Conservation (phyloP, 768 basidiomycete genomes). For the Termitomyces sp. region DNA sequence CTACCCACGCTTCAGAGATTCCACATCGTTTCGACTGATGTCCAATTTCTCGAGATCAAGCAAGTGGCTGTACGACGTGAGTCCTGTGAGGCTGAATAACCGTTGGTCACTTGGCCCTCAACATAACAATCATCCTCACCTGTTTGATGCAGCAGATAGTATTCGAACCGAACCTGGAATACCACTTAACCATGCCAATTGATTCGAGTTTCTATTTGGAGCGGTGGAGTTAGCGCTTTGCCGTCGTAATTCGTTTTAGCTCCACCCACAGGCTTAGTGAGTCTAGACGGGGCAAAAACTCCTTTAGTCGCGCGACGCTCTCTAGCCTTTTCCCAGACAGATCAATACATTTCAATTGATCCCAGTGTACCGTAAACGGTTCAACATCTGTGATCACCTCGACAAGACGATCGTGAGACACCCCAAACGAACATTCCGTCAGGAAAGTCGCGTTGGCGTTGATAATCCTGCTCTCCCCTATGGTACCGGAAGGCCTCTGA, state of each 20-base stretch:
- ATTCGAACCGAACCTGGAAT: constrained; percentile 67
- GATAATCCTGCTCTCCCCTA: constrained; percentile 22
- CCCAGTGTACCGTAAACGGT: constrained; percentile 95
- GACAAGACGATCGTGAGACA: constrained; percentile 88
- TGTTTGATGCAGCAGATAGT: constrained; percentile 71
- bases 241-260: no score
- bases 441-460: constrained; percentile 57
- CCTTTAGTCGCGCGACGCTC: constrained; percentile 78
- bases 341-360: constrained; percentile 68
- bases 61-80: constrained; percentile 88
- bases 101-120: neutral
- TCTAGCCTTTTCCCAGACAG: constrained; percentile 68
- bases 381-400: constrained; percentile 92
- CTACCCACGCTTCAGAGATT: constrained; percentile 78
- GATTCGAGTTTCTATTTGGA: constrained; percentile 45
- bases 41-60: constrained; percentile 84
- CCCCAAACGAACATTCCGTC: constrained; percentile 95
- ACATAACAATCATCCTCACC: constrained; percentile 37
- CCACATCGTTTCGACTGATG: constrained; percentile 85
- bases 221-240: no score
- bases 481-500: no score
- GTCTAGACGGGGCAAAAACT: constrained; percentile 83
- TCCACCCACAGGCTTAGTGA: constrained; percentile 65
- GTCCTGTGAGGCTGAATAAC: constrained; percentile 59
- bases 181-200: constrained; percentile 76